Conservation (phyloP, 768 basidiomycete species). For the Tephrocybe sp. region DNA sequence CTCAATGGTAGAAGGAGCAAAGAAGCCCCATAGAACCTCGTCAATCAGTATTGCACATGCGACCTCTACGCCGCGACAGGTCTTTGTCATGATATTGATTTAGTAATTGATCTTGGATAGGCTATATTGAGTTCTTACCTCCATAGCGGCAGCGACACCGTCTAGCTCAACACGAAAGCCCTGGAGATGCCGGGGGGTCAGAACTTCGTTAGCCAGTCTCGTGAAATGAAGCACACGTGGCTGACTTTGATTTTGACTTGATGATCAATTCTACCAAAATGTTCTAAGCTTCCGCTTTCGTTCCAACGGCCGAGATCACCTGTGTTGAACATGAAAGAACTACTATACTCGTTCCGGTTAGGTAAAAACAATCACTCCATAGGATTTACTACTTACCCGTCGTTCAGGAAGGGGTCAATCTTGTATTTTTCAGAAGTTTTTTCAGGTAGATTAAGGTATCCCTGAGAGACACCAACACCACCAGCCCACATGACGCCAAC, state of each 20-base stretch:
- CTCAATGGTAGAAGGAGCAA: slow-evolving; percentile 38
- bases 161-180: slow-evolving; percentile 66
- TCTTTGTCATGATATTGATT: not conserved
- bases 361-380: not conserved
- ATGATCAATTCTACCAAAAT: slow-evolving; percentile 58
- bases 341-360: not conserved
- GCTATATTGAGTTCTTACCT: slow-evolving; percentile 31
- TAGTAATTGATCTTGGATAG: not conserved
- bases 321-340: slow-evolving; percentile 54
- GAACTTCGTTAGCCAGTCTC: too few relatives aligned
- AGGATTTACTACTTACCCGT: slow-evolving; percentile 41
- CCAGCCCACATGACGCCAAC: slow-evolving; percentile 57
- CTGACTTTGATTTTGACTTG: slow-evolving; percentile 67
- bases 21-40: slow-evolving; percentile 55
- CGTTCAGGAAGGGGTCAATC: slow-evolving; percentile 48
- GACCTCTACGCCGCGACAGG: slow-evolving; percentile 28
- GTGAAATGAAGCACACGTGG: too few relatives aligned
- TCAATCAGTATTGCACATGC: slow-evolving; percentile 55
- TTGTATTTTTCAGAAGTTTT: slow-evolving; percentile 52
- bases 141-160: slow-evolving; percentile 59
- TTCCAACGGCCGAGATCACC: slow-evolving; percentile 61
- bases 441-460: slow-evolving; percentile 54
- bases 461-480: slow-evolving; percentile 53
- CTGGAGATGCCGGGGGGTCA: too few relatives aligned
- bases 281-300: slow-evolving; percentile 52